Percentiles rank a stretch among this genome's conserved stretches.
phyloP scores from a whole-genome alignment of 495 filamentous ascomycete genomes.

The Aspergillus haitiensis region DNA sequence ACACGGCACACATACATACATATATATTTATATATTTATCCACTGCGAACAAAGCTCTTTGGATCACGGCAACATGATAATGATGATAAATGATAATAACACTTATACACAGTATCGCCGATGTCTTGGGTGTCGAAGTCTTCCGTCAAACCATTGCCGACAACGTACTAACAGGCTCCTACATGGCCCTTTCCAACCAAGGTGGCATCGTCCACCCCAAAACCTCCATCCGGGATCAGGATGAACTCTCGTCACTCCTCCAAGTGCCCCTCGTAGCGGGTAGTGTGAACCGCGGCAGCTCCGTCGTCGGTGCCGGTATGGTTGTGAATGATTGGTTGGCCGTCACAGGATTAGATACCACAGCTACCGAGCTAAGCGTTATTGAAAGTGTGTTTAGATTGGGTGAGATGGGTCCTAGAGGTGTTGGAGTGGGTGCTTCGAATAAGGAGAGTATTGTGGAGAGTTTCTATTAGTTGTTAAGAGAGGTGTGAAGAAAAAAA shows the following conservation, averaged over 20 bases:
- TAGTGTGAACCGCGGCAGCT: conserved; percentile 84
- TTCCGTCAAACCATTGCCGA: conserved; percentile 97
- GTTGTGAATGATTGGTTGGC: conserved; percentile 99
- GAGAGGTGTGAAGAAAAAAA: neutral
- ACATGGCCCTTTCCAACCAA: conserved; percentile 95
- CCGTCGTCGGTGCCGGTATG: conserved; percentile 97
- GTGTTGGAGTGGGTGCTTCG: conserved; percentile 64
- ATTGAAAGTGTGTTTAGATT: conserved; percentile 93
- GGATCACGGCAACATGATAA: neutral
- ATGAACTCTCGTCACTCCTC: conserved; percentile 89
- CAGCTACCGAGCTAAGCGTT: conserved; percentile 93
- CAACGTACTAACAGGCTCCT: conserved; percentile 92
- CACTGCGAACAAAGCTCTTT: too few species aligned
- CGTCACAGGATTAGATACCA: conserved; percentile 94
- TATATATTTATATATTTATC: neutral
- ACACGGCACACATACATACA: neutral
- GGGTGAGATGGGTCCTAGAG: conserved; percentile 63
- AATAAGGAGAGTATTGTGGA: conserved; percentile 98
- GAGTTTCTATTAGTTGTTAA: conserved; percentile 77
- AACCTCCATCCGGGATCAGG: conserved; percentile 94
- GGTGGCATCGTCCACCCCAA: conserved; percentile 97
- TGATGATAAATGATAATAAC: conserved; percentile 1
- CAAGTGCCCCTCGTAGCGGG: conserved; percentile 96
- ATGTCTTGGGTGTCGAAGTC: conserved; percentile 95
- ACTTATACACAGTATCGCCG: conserved; percentile 62